Evolutionary conservation across 306 rosid species (phyloP), one percentile per base, ranked within the genome.

Genomic region (Urtica urens): DNA sequence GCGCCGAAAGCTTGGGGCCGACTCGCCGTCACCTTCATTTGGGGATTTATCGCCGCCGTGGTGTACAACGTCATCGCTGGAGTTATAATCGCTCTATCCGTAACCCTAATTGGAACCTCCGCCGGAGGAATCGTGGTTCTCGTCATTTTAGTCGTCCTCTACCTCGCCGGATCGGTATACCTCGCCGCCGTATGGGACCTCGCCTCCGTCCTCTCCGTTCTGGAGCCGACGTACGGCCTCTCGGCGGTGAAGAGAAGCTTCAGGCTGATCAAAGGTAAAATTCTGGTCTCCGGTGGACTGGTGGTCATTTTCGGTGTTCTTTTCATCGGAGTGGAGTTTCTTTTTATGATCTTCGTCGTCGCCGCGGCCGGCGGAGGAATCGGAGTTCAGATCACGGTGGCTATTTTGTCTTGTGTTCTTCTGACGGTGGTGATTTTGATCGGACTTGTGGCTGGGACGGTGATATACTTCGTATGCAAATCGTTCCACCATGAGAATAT

Each of bases 1-100:
- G 64, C 50, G 15, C 70, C 70, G 20, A 48, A 49, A 51, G 65
- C 63, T 16, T 69, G 74, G 74, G 63, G 63, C 23, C 15, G 65
- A 38, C 53, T 69, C 17, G 24, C 58, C 14, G 60, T 69, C 35
- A 69, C 74, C 11, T 45, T 51, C 48, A 9, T 69, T 0, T 69
- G 65, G 46, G 42, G 51, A 30, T 19, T 62, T 21, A 29, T 28
- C 9, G 11, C 42, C 19, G 43, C 44, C 47, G 14, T 63, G 7
- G 62, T 31, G 19, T 63, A 63, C 46, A 38, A 60, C 38, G 9
- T 58, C 23, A 21, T 19, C 12, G 22, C 58, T 7, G 21, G 23
- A 16, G 50, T 15, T 3, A 7, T 60, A 1, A 4, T 60, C 6
- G 29, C 10, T 15, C 4, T 41, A 11, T 38, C 42, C 34, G 14